phyloP scores from a whole-genome alignment of 768 basidiomycete genomes.

The Lactifluus hygrophoroides region DNA sequence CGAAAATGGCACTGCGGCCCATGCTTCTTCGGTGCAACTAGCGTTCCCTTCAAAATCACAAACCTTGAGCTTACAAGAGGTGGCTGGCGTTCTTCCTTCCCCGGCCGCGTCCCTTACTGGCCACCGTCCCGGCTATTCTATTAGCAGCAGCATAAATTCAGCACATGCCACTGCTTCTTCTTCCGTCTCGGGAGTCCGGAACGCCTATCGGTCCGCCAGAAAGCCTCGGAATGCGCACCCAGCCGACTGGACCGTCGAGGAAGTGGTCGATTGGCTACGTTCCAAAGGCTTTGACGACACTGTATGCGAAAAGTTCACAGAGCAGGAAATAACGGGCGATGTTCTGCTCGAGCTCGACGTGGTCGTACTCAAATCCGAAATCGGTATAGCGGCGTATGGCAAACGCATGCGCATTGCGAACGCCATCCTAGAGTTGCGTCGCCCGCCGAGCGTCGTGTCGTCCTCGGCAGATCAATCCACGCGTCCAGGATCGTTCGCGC shows the following conservation, averaged over 20 bases:
- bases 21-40: constrained; percentile 1
- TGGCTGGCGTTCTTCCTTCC: constrained; percentile 27
- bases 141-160: constrained; percentile 11
- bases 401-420: constrained; percentile 91
- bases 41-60: constrained; percentile 10
- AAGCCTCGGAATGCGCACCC: constrained; percentile 34
- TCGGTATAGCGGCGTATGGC: constrained; percentile 90
- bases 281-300: constrained; percentile 76
- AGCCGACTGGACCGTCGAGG: constrained; percentile 76
- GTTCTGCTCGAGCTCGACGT: constrained; percentile 91
- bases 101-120: constrained; percentile 25
- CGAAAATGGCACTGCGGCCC: neutral
- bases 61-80: constrained; percentile 20
- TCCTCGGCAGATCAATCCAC: constrained; percentile 28
- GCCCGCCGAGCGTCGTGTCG: constrained; percentile 53
- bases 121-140: constrained; percentile 21
- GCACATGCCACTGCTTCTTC: neutral
- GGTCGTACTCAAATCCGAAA: constrained; percentile 83
- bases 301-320: constrained; percentile 80
- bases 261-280: constrained; percentile 85
- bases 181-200: neutral
- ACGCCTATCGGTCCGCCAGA: constrained; percentile 20
- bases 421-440: constrained; percentile 80
- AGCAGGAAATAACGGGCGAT: constrained; percentile 98
- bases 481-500: constrained; percentile 30